These are phyloP conservation scores for Tylopilus cervinicoccineus DNA, from an alignment of 768 basidiomycete species.

Conservation along the genomic window DNA sequence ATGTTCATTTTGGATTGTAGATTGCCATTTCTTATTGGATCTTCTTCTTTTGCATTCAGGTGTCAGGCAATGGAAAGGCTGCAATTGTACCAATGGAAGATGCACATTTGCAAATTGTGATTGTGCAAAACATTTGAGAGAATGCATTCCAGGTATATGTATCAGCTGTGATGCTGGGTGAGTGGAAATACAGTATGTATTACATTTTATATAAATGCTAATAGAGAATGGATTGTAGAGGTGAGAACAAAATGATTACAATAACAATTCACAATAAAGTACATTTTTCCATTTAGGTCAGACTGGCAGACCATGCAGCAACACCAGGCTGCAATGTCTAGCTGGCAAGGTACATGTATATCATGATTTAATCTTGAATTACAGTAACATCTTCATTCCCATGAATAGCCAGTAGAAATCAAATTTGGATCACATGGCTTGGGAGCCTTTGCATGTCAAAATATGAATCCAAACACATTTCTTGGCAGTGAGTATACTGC, in stretches of 20 bases:
- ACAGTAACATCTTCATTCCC: not conserved
- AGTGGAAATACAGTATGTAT: not conserved
- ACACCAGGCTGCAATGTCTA: conserved; percentile 27
- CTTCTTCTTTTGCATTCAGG: conserved; percentile 1
- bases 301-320: conserved; percentile 20
- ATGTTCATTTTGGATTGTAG: not conserved
- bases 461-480: conserved; percentile 20
- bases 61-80: conserved; percentile 14
- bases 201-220: not conserved
- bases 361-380: not conserved
- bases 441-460: conserved; percentile 41
- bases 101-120: conserved; percentile 27
- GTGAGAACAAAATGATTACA: conserved; percentile 3
- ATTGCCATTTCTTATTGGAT: not conserved
- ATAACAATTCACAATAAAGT: not conserved
- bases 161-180: conserved; percentile 41
- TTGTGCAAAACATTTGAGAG: conserved; percentile 35
- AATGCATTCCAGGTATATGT: conserved; percentile 56
- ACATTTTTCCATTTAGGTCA: conserved; percentile 13
- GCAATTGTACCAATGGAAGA: conserved; percentile 28
- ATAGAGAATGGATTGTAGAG: conserved; percentile 14
- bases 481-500: conserved; percentile 37
- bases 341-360: conserved; percentile 19
- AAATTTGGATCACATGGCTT: conserved; percentile 36
- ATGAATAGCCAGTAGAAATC: conserved; percentile 34